Base-by-base conservation (phyloP, 371 early-diverging fungal species). In the Mortierella sp. region DNA sequence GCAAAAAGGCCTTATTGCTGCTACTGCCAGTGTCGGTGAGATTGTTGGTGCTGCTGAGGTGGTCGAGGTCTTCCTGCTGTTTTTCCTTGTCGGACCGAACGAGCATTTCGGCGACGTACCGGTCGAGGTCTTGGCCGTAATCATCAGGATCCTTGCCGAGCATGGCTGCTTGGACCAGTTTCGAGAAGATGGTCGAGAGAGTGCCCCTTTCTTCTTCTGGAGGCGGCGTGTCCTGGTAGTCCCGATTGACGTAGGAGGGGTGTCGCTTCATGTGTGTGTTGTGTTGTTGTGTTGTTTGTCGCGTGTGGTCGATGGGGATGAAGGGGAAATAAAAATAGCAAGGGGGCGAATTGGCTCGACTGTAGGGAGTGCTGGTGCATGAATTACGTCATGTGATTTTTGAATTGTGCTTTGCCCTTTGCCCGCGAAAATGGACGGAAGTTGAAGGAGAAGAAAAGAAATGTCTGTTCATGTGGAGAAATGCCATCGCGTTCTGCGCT, bases 101-200 rank as follows among this genome's bases (percentile, higher is more conserved):
- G 50, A 94, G 90, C 64, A 93, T 68, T 37, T 93, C 90, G 14
- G 94, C 94, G 44, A 94, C 90, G 74, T 93, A 92, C 65, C 89
- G 89, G 85, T 95, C 94, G 4, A 94, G 78, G 77, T 93, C 94
- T 39, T 89, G 85, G 78, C 92, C 93, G 22, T 86, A 75, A 0
- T 92, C 85, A 70, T 85, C 71, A 13, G 67, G 64, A 29, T 92
- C 87, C 43, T 88, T 80, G 3, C 90, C 87, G 37, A 92, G 92
- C 9, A 89, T 88, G 14, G 93, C 90, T 2, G 92, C 87, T 19
- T 91, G 82, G 44, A 90, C 87, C 0, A 91, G 81, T 66, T 88
- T 87, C 29, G 85, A 88, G 19, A 91, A 89, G 39, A 88, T 87
- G 40, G 80, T 86, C 9, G 87, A 86, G 31, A 89, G 76, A 8